Base-by-base conservation (phyloP, 176 grass and related monocot species). In the Hsuehochloa calcarea region DNA sequence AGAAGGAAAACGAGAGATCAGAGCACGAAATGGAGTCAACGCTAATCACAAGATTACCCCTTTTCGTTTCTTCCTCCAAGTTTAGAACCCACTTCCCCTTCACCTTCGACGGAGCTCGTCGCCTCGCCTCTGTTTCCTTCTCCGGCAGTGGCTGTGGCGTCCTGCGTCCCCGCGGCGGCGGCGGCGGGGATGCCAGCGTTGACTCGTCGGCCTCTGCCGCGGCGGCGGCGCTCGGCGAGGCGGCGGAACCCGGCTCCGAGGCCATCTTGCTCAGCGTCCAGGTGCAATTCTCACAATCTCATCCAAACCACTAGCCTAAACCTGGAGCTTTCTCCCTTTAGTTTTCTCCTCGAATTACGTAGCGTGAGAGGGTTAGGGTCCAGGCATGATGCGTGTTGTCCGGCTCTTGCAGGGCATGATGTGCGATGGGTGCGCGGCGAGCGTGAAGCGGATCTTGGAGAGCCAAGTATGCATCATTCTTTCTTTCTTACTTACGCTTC, bases 381-480 rank as follows among this genome's bases (percentile, higher is more conserved):
- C 20, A 61, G 55, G 38, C 37, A 62, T 78, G 39, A 79, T 13
- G 25, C 59, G 47, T 82, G 13, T 14, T 76, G 55, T 70, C 3
- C 71, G 43, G 2, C 17, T 72, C 43, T 68, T 59, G 56, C 90
- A 98, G 89, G 93, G 96, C 1, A 98, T 98, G 93, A 88, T 89
- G 63, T 98, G 96, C 20, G 93, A 92, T 54, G 96, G 96, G 74
- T 98, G 96, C 76, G 91, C 96, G 5, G 79, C 89, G 3, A 98
- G 96, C 52, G 93, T 98, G 85, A 98, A 93, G 64, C 78, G 91
- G 58, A 98, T 98, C 46, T 82, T 98, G 73, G 96, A 98, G 68
- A 92, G 91, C 77, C 96, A 89, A 69, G 96, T 98, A 70, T 71
- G 46, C 25, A 19, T 34, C 23, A 12, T n/a, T n/a, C n/a, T n/a